phyloP scores from a whole-genome alignment of 1,139 yeast genomes.

The Arxiozyma heterogenica region DNA sequence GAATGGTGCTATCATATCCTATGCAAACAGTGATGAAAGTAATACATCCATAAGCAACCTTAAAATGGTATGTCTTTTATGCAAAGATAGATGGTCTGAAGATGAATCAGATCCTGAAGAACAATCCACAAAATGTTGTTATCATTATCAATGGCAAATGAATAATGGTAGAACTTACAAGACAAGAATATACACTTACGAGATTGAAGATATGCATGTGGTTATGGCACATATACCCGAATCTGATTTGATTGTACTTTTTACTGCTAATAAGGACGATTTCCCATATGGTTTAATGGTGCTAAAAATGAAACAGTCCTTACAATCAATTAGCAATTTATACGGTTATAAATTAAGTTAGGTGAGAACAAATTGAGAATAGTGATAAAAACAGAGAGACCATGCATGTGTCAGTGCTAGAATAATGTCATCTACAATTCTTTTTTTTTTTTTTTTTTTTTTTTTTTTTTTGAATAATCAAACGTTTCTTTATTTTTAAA shows the following conservation, averaged over 20 bases:
- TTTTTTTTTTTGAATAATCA: too few relatives aligned
- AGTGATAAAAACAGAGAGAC: too few relatives aligned
- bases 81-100: constrained; percentile 29
- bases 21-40: constrained; percentile 11
- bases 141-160: constrained; percentile 5
- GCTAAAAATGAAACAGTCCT: constrained; percentile 21
- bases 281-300: constrained; percentile 27
- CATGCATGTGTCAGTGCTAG: too few relatives aligned
- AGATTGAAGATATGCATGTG: constrained; percentile 27
- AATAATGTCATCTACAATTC: neutral
- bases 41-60: constrained; percentile 18
- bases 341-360: constrained; percentile 23
- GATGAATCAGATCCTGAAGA: constrained; percentile 17
- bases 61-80: constrained; percentile 28
- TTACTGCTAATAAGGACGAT: constrained; percentile 15
- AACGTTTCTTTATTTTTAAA: neutral
- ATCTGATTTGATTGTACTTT: constrained; percentile 23
- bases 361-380: neutral
- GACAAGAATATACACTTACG: constrained; percentile 23
- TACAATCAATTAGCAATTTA: constrained; percentile 18
- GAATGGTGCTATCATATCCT: constrained; percentile 27
- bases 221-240: constrained; percentile 25
- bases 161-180: constrained; percentile 4
- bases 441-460: too few relatives aligned
- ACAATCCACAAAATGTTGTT: constrained; percentile 12